Evolutionary conservation across 2,329 filamentous ascomycete genomes (phyloP), one percentile per base, ranked within the genome.

Genomic region (Aspergillus bombycis): DNA sequence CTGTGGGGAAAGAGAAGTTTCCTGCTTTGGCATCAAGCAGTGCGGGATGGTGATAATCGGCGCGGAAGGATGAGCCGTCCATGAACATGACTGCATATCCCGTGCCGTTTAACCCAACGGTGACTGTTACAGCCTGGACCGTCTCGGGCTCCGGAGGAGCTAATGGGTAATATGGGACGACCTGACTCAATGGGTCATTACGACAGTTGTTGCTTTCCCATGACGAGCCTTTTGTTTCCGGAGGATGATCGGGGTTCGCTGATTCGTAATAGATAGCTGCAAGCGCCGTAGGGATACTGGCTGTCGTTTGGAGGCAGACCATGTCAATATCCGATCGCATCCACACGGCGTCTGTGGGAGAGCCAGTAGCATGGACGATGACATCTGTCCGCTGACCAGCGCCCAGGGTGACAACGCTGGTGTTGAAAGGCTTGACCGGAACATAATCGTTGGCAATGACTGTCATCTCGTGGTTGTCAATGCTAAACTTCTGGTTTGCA

Each of bases 371-470:
- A 36, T 36, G 34, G 14, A 78, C 64, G 36, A 78, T 71, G 28
- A 80, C 70, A 59, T 80, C 77, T 62, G 79, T 79, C 12, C 78
- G 74, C 70, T 89, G 87, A 52, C 84, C 85, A 48, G 89, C 81
- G 41, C 83, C 87, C 14, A 91, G 79, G 4, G 83, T 88, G 23
- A 91, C 79, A 3, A 87, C 82, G 4, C 85, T 80, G 0, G 88
- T 88, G 8, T 84, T 80, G 73, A 90, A 91, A 0, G 89, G 88
- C 67, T 86, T 72, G 41, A 90, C 78, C 1, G 84, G 80, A 4
- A 89, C 85, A 61, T 89, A 89, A 72, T 91, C 89, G 68, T 86
- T 86, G 23, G 88, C 82, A 60, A 91, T 87, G 61, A 91, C 86
- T 0, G 82, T 89, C 76, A 91, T 79, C 26, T 77, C 84, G 74